phyloP scores from a whole-genome alignment of 805 yeast genomes.

The Candida michaelii region DNA sequence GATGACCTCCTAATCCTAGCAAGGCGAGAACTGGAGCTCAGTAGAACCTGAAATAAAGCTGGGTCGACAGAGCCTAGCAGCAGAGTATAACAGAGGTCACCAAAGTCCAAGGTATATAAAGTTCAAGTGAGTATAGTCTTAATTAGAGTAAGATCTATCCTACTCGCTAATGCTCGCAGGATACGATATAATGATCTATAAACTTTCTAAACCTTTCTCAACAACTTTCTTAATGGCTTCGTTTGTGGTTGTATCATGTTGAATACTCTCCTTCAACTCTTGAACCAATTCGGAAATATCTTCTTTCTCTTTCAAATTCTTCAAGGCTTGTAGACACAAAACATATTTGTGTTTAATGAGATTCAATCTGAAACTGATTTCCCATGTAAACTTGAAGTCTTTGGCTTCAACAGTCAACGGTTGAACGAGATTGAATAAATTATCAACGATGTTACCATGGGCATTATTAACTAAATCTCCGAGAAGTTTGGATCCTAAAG shows the following conservation, averaged over 20 bases:
- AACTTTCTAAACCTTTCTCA: conserved; percentile 30
- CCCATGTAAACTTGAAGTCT: conserved; percentile 39
- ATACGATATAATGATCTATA: conserved; percentile 1
- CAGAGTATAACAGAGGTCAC: too few relatives aligned
- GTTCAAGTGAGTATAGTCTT: too few relatives aligned
- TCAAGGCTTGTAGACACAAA: conserved; percentile 45
- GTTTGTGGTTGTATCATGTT: conserved; percentile 38
- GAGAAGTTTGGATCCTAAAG: conserved; percentile 52
- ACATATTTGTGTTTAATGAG: conserved; percentile 45
- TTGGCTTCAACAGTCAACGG: conserved; percentile 45
- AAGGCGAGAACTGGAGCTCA: too few relatives aligned
- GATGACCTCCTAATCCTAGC: conserved; percentile 30
- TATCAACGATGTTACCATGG: conserved; percentile 41
- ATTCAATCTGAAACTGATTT: conserved; percentile 41
- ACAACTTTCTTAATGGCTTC: conserved; percentile 46
- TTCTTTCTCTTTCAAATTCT: conserved; percentile 36
- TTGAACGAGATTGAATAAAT: conserved; percentile 41
- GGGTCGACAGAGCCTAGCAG: too few relatives aligned
- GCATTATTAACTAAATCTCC: conserved; percentile 23
- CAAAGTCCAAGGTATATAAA: too few relatives aligned
- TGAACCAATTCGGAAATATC: conserved; percentile 29
- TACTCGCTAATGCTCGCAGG: too few relatives aligned
- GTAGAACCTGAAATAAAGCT: conserved; percentile 5
- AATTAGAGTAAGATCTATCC: too few relatives aligned
- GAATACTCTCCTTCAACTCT: conserved; percentile 30